Base-by-base conservation (phyloP, 805 yeast genomes). In the Sugiyamaella floridensis region DNA sequence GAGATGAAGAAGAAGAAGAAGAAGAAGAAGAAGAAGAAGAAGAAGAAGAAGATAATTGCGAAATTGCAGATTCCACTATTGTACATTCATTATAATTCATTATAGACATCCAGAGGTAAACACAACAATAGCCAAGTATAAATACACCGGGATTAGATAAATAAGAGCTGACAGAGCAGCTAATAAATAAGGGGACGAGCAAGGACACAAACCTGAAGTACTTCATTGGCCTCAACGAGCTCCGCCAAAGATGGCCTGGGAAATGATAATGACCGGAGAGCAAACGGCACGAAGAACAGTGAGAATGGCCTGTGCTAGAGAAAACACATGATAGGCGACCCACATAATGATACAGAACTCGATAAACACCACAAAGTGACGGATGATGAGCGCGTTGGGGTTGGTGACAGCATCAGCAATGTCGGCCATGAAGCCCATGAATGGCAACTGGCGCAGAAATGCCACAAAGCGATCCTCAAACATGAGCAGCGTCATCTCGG, bases 261-360 rank as follows among this genome's bases (percentile, higher is more conserved):
- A 32, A 12, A 59, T 40, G 48, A 54, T 44, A 18, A 59, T 59
- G 1, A 55, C 60, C 7, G 63, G 62, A 12, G 59, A 52, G 49
- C 62, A 59, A 45, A 59, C 51, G 47, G 53, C 43, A 46, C 52
- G 54, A 45, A 58, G 22, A 32, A 59, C 49, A 12, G 51, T 40
- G 45, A 60, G 48, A 19, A 56, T 53, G 19, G 48, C 50, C 29
- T 59, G 59, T 2, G 59, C 15, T 9, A 58, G 20, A 14, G 49
- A 37, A 9, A 59, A 42, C 9, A 49, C 53, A 16, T 53, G 51
- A 52, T 58, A 59, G 11, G 47, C 32, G n/a, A 51, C 32, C 49
- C 53, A 48, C 45, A 59, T 49, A 29, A 51, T 37, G 6, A 55
- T 18, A 16, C 58, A 46, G 16, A 58, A 29, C 48, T 55, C 62